These are phyloP conservation scores for Yamadazyma atmosphaerica DNA, from an alignment of 1,139 yeast genomes.

Conservation along the genomic window DNA sequence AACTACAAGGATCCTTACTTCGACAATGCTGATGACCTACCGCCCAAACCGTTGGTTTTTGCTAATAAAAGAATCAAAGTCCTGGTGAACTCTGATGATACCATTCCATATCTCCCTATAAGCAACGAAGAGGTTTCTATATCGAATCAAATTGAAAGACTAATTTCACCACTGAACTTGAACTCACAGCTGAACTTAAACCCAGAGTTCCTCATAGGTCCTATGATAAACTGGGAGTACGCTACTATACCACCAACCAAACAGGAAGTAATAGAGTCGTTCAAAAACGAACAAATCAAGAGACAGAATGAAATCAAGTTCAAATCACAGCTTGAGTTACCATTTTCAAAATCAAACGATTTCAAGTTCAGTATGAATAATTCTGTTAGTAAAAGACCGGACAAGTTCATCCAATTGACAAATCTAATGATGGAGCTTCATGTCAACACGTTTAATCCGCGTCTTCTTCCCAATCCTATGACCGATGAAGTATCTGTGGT, in stretches of 20 bases:
- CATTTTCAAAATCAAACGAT: conserved; percentile 38
- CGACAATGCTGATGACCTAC: conserved; percentile 51
- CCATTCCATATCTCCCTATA: conserved; percentile 7
- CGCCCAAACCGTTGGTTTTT: conserved; percentile 55
- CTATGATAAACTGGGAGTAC: conserved; percentile 35
- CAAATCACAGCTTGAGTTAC: conserved; percentile 53
- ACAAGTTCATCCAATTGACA: conserved; percentile 49
- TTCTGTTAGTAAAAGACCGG: conserved; percentile 41
- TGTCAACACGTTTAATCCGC: conserved; percentile 48
- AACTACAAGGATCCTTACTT: conserved; percentile 67
- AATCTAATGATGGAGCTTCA: conserved; percentile 68
- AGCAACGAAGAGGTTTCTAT: no score
- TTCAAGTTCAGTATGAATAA: conserved; percentile 34
- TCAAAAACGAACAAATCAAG: conserved; percentile 16
- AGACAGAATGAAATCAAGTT: conserved; percentile 19
- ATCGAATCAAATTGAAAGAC: no score
- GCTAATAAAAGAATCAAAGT: conserved; percentile 60
- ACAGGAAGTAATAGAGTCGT: conserved; percentile 21
- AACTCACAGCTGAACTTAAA: no score
- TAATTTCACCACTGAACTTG: no score
- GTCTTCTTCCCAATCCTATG: conserved; percentile 65
- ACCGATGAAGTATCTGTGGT: conserved; percentile 58
- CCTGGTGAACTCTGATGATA: conserved; percentile 2
- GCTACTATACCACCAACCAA: conserved; percentile 31
- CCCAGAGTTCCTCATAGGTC: no score